These are phyloP conservation scores for Fusarium redolens DNA, from an alignment of 2,329 filamentous ascomycete species.

Conservation along the genomic window DNA sequence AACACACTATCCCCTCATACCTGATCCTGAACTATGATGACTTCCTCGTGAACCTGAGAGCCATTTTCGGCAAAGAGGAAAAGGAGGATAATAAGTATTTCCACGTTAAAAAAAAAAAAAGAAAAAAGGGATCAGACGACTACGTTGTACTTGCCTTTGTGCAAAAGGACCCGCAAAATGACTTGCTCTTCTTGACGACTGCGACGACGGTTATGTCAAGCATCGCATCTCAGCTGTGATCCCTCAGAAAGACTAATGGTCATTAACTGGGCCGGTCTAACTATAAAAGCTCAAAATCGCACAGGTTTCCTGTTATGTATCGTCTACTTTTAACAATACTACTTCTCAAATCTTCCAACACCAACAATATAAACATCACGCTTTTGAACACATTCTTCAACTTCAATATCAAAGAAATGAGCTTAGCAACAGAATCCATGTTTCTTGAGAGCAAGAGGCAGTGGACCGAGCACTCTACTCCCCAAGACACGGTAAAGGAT, in stretches of 20 bases:
- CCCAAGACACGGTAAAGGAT: no score
- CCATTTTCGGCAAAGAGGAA: not conserved
- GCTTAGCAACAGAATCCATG: no score
- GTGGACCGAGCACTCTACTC: no score
- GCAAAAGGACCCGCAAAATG: no score
- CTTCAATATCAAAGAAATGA: no score
- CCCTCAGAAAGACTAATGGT: accelerated
- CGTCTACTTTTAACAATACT: no score
- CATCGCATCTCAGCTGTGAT: not conserved
- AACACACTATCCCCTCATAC: not conserved
- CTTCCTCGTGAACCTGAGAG: not conserved
- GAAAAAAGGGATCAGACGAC: accelerated
- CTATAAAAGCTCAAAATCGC: accelerated
- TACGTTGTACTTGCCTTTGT: accelerated
- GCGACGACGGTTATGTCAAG: not conserved
- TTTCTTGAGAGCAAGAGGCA: no score
- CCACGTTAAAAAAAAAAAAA: not conserved
- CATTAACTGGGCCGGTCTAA: accelerated
- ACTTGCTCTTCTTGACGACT: not conserved
- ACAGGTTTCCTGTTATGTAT: no score
- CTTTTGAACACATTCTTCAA: no score
- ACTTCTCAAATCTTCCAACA: no score
- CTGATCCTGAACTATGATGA: not conserved
- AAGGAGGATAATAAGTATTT: not conserved
- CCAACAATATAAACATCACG: no score